Percentiles rank a stretch among this genome's conserved stretches.
phyloP scores from a whole-genome alignment of 192 early-diverging fungal species.

The Coemansia sp. region DNA sequence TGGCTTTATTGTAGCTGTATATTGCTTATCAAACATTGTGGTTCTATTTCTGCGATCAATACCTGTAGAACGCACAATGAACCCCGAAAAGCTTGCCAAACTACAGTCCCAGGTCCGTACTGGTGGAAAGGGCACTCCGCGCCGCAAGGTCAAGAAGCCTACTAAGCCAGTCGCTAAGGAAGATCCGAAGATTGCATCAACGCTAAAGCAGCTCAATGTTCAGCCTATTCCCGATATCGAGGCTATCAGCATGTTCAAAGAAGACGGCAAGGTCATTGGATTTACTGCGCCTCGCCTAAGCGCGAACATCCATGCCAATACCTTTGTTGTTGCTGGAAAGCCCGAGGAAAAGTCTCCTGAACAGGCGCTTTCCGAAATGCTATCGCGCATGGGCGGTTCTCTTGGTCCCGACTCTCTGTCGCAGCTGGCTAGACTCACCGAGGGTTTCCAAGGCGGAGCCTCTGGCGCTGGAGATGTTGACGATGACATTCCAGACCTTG shows the following conservation, averaged over 20 bases:
- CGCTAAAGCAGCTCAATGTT: slow-evolving; percentile 89
- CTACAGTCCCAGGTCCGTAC: slow-evolving; percentile 87
- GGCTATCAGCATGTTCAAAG: slow-evolving; percentile 99
- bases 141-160: slow-evolving; percentile 84
- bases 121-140: slow-evolving; percentile 90
- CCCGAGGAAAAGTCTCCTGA: slow-evolving; percentile 58
- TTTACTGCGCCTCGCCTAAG: slow-evolving; percentile 83
- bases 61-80: slow-evolving; percentile 55
- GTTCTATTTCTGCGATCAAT: not conserved
- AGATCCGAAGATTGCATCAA: slow-evolving; percentile 91
- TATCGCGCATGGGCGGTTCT: slow-evolving; percentile 59
- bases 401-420: slow-evolving; percentile 84
- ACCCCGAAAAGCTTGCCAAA: slow-evolving; percentile 92
- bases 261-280: slow-evolving; percentile 89
- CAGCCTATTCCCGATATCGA: slow-evolving; percentile 84
- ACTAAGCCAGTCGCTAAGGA: slow-evolving; percentile 65
- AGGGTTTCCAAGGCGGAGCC: slow-evolving; percentile 70
- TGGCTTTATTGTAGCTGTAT: not conserved
- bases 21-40: not conserved
- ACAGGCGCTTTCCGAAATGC: slow-evolving; percentile 47
- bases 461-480: slow-evolving; percentile 63
- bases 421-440: slow-evolving; percentile 82
- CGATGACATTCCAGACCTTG: slow-evolving; percentile 95
- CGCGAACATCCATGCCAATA: slow-evolving; percentile 84
- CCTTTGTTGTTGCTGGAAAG: slow-evolving; percentile 89